Evolutionary conservation across 1,284 basidiomycete species (phyloP).

Genomic region (Pseudomicrostroma phylloplanum): DNA sequence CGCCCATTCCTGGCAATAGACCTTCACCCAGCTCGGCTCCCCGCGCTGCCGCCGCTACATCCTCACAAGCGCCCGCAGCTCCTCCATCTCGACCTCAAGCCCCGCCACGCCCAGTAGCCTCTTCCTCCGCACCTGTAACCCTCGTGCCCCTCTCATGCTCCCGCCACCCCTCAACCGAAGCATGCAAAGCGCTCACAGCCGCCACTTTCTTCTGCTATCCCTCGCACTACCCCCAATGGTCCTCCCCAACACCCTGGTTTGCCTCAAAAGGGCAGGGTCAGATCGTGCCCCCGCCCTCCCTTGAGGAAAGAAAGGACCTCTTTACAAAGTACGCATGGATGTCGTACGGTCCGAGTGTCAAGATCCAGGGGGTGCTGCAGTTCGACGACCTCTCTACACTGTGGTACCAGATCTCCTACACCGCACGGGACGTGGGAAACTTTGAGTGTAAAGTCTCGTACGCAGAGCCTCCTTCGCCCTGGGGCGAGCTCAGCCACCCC

Average conservation of each 20-base stretch:
- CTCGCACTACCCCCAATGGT: constrained; percentile 10
- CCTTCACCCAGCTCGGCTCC: constrained; percentile 29
- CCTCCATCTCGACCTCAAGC: not conserved
- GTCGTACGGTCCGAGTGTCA: not conserved
- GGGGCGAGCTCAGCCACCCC: constrained; percentile 3
- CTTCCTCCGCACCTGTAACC: not conserved
- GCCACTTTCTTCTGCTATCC: constrained; percentile 13
- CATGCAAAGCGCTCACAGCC: constrained; percentile 8
- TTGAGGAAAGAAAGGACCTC: constrained; percentile 8
- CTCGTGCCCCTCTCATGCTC: constrained; percentile 4
- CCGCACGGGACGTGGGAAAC: not conserved
- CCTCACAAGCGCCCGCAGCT: constrained; percentile 27
- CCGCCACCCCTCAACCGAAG: constrained; percentile 4
- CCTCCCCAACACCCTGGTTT: constrained; percentile 7
- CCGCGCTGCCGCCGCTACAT: constrained; percentile 38
- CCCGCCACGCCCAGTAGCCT: constrained; percentile 6
- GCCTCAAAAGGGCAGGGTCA: not conserved
- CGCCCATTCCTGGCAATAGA: constrained; percentile 31
- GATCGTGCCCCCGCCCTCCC: not conserved
- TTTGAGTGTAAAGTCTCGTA: not conserved
- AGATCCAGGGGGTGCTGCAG: not conserved
- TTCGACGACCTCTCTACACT: constrained; percentile 6
- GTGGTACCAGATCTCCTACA: constrained; percentile 6
- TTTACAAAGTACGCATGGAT: constrained; percentile 1
- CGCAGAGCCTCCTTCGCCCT: not conserved